Conservation (phyloP, 176 grass and related monocot genomes). For the Oryza longistaminata region DNA sequence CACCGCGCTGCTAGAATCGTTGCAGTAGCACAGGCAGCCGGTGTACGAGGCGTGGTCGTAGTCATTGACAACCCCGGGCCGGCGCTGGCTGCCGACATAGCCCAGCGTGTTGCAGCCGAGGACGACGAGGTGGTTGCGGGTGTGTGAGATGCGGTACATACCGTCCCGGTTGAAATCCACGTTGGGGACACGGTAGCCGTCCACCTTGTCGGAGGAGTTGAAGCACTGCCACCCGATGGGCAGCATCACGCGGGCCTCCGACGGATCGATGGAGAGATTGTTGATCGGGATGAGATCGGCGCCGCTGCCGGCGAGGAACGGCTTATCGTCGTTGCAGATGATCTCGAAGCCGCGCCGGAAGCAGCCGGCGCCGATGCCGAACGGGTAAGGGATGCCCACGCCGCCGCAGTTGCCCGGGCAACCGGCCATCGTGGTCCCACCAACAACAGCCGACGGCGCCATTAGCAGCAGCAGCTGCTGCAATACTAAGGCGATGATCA, state of each 20-base stretch:
- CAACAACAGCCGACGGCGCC: too few species aligned
- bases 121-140: neutral
- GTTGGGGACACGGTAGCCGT: neutral
- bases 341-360: neutral
- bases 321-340: too few species aligned
- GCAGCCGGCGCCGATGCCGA: conserved; percentile 37
- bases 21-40: conserved; percentile 25
- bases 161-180: neutral
- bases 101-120: conserved; percentile 18
- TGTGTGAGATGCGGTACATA: conserved; percentile 18
- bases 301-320: too few species aligned
- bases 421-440: too few species aligned
- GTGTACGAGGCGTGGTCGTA: neutral
- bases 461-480: too few species aligned
- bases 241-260: conserved; percentile 13
- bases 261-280: neutral
- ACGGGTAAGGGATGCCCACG: conserved; percentile 47
- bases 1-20: neutral
- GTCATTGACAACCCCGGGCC: neutral
- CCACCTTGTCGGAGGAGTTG: neutral
- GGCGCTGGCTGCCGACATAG: neutral
- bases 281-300: neutral
- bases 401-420: conserved; percentile 41
- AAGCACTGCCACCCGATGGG: conserved; percentile 28
- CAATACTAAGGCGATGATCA: too few species aligned